Conservation (phyloP, 148 eudicot species). For the Camellia japonica region DNA sequence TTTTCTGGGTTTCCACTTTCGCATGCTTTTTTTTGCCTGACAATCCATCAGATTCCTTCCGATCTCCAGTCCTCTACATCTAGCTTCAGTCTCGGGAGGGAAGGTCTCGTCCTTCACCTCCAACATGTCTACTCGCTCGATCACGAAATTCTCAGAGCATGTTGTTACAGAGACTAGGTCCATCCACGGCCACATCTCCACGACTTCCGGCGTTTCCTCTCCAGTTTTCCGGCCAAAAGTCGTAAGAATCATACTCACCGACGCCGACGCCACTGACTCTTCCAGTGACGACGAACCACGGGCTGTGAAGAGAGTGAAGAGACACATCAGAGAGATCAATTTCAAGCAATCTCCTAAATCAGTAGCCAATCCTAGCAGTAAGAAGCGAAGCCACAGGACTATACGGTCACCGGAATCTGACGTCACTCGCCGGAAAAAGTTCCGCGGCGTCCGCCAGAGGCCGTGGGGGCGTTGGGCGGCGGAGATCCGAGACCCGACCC, state of each 20-base stretch:
- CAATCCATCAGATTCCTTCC: not conserved
- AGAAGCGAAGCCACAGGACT: not conserved
- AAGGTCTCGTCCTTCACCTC: not conserved
- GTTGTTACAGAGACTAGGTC: conserved; percentile 21
- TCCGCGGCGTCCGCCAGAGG: conserved; percentile 39
- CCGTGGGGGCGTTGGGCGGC: conserved; percentile 59
- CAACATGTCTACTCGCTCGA: not conserved
- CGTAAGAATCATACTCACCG: conserved; percentile 35
- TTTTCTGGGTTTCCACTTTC: not conserved
- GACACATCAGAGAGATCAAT: conserved; percentile 27
- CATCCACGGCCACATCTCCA: not conserved
- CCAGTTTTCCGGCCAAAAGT: conserved; percentile 4
- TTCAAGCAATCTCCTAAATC: not conserved
- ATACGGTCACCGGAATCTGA: conserved; percentile 10
- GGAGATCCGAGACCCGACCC: conserved; percentile 52
- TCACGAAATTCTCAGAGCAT: conserved; percentile 25
- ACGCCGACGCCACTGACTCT: conserved; percentile 45
- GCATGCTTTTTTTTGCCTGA: too few species aligned
- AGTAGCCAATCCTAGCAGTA: not conserved
- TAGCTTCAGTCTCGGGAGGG: not conserved
- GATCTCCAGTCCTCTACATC: not conserved
- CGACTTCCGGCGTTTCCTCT: not conserved
- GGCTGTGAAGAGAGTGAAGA: conserved; percentile 21
- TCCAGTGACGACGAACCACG: conserved; percentile 20
- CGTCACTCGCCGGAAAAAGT: conserved; percentile 19